Conservation (phyloP, 805 yeast species). For the Schwanniomyces vanrijiae region DNA sequence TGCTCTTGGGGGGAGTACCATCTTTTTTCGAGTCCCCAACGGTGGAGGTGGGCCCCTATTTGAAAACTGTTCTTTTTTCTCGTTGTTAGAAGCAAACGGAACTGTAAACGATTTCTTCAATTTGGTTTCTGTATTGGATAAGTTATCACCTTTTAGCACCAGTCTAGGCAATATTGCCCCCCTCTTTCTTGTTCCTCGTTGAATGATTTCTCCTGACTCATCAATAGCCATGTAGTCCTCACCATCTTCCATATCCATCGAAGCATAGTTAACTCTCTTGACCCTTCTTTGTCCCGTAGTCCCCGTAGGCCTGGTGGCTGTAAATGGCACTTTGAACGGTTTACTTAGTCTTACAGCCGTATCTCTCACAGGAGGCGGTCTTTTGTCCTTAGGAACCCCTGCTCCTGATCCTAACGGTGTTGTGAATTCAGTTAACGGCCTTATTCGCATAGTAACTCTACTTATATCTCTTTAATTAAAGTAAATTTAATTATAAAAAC, state of each 20-base stretch:
- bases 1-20: conserved; percentile 79
- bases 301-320: conserved; percentile 10
- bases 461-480: not conserved
- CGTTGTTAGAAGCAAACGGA: conserved; percentile 50
- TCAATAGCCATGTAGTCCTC: conserved; percentile 27
- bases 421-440: conserved; percentile 39
- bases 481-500: conserved; percentile 2
- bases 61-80: conserved; percentile 30
- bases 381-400: conserved; percentile 55
- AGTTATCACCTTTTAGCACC: conserved; percentile 38
- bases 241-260: conserved; percentile 17
- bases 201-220: conserved; percentile 29
- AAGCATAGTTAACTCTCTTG: conserved; percentile 34
- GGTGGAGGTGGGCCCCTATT: conserved; percentile 66
- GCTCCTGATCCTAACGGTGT: conserved; percentile 68
- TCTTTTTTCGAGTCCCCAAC: conserved; percentile 74
- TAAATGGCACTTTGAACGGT: conserved; percentile 71
- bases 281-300: conserved; percentile 17
- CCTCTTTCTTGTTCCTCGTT: conserved; percentile 27
- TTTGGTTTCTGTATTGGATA: conserved; percentile 34
- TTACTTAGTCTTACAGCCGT: conserved; percentile 53
- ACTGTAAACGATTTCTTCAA: conserved; percentile 51
- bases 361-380: conserved; percentile 55
- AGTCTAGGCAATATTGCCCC: conserved; percentile 66
- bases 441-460: conserved; percentile 19